These are phyloP conservation scores for Podospora fimiseda DNA, from an alignment of 495 filamentous ascomycete genomes.

Conservation along the genomic window DNA sequence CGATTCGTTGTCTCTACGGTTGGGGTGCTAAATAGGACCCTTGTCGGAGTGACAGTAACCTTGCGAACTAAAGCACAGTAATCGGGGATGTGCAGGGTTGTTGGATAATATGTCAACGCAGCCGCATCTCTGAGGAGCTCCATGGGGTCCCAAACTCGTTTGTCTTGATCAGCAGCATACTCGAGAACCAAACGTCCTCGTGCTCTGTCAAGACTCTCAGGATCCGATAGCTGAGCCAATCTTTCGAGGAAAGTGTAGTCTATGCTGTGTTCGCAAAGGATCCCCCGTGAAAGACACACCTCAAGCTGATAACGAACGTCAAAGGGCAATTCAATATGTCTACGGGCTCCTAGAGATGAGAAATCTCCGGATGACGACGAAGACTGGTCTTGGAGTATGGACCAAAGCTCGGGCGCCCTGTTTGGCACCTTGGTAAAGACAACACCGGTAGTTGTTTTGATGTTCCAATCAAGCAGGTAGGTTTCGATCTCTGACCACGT, in stretches of 20 bases:
- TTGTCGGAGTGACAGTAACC: slow-evolving; percentile 75
- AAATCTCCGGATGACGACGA: not conserved
- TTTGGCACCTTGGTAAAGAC: slow-evolving; percentile 23
- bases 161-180: slow-evolving; percentile 41
- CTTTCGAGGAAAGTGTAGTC: slow-evolving; percentile 55
- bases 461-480: slow-evolving; percentile 69
- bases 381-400: slow-evolving; percentile 44
- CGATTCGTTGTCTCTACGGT: slow-evolving; percentile 82
- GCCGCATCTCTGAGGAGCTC: slow-evolving; percentile 55
- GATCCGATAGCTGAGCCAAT: slow-evolving; percentile 43
- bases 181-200: slow-evolving; percentile 34
- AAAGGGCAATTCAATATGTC: slow-evolving; percentile 53
- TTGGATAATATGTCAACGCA: slow-evolving; percentile 39
- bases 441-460: slow-evolving; percentile 37
- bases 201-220: slow-evolving; percentile 11
- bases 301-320: slow-evolving; percentile 84
- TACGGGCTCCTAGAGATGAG: slow-evolving; percentile 28
- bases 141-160: slow-evolving; percentile 64
- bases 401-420: slow-evolving; percentile 41
- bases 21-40: slow-evolving; percentile 69
- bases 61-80: slow-evolving; percentile 73
- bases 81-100: slow-evolving; percentile 50
- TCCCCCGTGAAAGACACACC: slow-evolving; percentile 74
- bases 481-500: slow-evolving; percentile 41
- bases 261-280: slow-evolving; percentile 75